phyloP scores from a whole-genome alignment of 1,284 basidiomycete species.

The Peniophora sp. region DNA sequence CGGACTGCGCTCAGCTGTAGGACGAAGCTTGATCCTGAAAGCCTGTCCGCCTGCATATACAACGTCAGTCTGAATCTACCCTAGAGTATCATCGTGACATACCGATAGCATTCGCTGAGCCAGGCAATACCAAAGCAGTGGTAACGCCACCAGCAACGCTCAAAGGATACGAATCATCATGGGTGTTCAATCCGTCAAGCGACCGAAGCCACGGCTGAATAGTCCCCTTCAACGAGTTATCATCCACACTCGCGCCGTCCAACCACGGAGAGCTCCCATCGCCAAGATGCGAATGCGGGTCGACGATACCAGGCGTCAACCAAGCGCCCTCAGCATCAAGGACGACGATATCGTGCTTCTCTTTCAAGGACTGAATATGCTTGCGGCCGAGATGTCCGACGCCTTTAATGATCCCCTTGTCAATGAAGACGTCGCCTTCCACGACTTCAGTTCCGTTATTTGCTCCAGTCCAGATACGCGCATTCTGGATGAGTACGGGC shows the following conservation, averaged over 20 bases:
- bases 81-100: slow-evolving; percentile 1
- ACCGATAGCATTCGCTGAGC: slow-evolving; percentile 39
- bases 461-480: slow-evolving; percentile 58
- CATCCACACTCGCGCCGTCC: slow-evolving; percentile 22
- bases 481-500: slow-evolving; percentile 53
- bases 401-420: slow-evolving; percentile 45
- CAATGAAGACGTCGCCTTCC: slow-evolving; percentile 42
- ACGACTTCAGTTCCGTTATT: slow-evolving; percentile 44
- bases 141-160: slow-evolving; percentile 39
- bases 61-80: neutral
- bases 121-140: slow-evolving; percentile 37
- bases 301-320: slow-evolving; percentile 34
- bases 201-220: slow-evolving; percentile 37
- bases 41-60: slow-evolving; percentile 19
- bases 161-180: slow-evolving; percentile 25
- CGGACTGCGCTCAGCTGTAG: slow-evolving; percentile 32
- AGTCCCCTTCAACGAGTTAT: slow-evolving; percentile 27
- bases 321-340: slow-evolving; percentile 41
- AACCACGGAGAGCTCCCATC: slow-evolving; percentile 13
- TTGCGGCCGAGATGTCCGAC: slow-evolving; percentile 31
- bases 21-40: slow-evolving; percentile 41
- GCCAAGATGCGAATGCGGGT: slow-evolving; percentile 20
- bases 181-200: slow-evolving; percentile 36
- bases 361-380: neutral
- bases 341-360: slow-evolving; percentile 16